Conservation (phyloP, 2,329 filamentous ascomycete genomes). For the Septoria linicola region DNA sequence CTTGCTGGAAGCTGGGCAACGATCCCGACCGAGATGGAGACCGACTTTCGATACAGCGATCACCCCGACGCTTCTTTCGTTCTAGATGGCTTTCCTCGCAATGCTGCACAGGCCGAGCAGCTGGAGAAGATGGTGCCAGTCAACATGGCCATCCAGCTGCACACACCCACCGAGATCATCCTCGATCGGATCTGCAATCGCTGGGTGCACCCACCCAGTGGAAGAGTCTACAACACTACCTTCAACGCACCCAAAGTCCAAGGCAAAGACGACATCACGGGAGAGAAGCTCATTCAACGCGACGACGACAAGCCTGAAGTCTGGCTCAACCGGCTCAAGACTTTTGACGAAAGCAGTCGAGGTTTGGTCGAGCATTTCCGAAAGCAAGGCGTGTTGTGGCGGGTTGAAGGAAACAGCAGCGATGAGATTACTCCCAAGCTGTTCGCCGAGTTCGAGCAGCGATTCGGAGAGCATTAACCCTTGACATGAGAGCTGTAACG, state of each 20-base stretch:
- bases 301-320: constrained; percentile 84
- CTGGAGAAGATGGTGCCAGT: constrained; percentile 85
- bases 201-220: constrained; percentile 90
- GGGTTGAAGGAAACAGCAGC: constrained; percentile 82
- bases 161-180: constrained; percentile 82
- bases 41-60: constrained; percentile 55
- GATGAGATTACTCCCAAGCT: constrained; percentile 95
- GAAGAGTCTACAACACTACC: constrained; percentile 89
- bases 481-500: too few species aligned
- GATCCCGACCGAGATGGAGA: constrained; percentile 33
- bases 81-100: constrained; percentile 93
- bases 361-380: constrained; percentile 88
- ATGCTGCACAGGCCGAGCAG: constrained; percentile 71
- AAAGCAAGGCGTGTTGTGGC: constrained; percentile 77
- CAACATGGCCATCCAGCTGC: constrained; percentile 84
- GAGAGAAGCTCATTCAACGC: constrained; percentile 77
- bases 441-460: constrained; percentile 74
- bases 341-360: constrained; percentile 83
- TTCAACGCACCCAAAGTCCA: constrained; percentile 82
- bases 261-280: constrained; percentile 86
- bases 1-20: constrained; percentile 43
- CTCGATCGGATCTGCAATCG: constrained; percentile 85
- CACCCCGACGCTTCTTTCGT: constrained; percentile 84
- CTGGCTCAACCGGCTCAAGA: constrained; percentile 75
- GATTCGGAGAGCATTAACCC: constrained; percentile 54